These are phyloP conservation scores for Multifurca ochricompacta DNA, from an alignment of 768 basidiomycete genomes.

Conservation along the genomic window DNA sequence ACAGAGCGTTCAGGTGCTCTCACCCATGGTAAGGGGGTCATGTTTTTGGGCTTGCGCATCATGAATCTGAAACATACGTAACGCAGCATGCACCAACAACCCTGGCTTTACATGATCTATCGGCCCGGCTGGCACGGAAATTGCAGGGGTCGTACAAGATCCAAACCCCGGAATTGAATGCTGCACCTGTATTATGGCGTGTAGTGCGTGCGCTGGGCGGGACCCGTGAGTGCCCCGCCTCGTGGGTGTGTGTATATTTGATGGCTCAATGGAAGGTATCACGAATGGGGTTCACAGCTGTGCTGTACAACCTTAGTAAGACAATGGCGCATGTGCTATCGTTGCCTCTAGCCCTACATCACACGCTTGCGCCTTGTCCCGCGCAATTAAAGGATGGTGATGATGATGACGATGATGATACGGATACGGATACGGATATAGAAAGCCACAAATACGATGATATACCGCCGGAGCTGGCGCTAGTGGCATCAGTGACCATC, in stretches of 20 bases:
- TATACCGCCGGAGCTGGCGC: constrained; percentile 57
- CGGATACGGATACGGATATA: too few species aligned
- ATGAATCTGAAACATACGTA: neutral
- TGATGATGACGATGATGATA: too few species aligned
- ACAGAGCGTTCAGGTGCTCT: constrained; percentile 55
- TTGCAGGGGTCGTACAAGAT: constrained; percentile 49
- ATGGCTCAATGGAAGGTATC: constrained; percentile 15
- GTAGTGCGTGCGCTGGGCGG: constrained; percentile 58
- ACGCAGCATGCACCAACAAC: constrained; percentile 54
- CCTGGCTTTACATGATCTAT: constrained; percentile 47
- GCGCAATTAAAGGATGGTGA: constrained; percentile 32
- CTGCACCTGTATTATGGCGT: constrained; percentile 72
- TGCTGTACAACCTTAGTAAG: constrained; percentile 58
- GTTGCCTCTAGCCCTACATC: constrained; percentile 53
- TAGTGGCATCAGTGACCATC: constrained; percentile 53
- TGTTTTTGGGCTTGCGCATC: neutral
- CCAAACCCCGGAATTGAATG: constrained; percentile 65
- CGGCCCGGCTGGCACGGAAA: constrained; percentile 54
- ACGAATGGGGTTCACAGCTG: constrained; percentile 43
- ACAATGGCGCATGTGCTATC: constrained; percentile 46
- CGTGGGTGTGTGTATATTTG: constrained; percentile 15
- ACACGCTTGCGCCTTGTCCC: constrained; percentile 40
- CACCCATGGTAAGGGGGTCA: constrained; percentile 51
- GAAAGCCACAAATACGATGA: constrained; percentile 51
- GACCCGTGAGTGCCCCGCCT: constrained; percentile 48